These are phyloP conservation scores for Diaporthe ilicicola DNA, from an alignment of 2,329 filamentous ascomycete species.

Conservation along the genomic window DNA sequence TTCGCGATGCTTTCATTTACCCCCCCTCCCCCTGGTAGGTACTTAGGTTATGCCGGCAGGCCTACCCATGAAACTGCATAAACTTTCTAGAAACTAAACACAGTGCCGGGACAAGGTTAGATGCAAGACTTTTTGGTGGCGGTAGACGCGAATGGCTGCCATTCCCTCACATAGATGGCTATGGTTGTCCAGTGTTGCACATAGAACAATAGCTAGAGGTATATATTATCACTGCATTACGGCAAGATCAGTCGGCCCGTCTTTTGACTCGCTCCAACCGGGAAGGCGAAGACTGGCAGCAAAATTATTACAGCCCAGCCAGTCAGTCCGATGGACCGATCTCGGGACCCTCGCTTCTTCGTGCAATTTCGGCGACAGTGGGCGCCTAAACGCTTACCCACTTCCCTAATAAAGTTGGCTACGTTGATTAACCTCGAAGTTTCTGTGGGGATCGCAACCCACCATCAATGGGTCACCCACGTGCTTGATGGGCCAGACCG, in stretches of 20 bases:
- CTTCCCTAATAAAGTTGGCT: not conserved
- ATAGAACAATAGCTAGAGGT: not conserved
- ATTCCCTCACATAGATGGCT: not conserved
- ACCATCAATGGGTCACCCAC: not conserved
- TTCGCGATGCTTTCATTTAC: no score
- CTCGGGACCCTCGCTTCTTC: not conserved
- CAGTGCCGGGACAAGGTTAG: not conserved
- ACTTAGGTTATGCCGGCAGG: no score
- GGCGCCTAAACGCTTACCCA: not conserved
- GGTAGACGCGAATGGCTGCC: not conserved
- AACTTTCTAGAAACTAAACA: not conserved
- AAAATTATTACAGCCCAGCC: not conserved
- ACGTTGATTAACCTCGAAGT: not conserved
- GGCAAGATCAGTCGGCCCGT: not conserved
- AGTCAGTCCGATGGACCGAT: not conserved
- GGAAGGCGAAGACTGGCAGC: not conserved
- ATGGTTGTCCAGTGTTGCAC: not conserved
- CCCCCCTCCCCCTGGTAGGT: no score
- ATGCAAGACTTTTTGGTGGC: conserved; percentile 6
- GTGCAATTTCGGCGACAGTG: not conserved
- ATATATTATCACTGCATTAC: not conserved
- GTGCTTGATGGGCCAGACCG: conserved; percentile 8
- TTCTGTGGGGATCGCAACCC: not conserved
- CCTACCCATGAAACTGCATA: not conserved
- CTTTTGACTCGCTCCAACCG: not conserved